A percentile compares a stretch with the other conserved stretches of the same genome.
Evolutionary conservation across 345 rosid species (phyloP).

Genomic region (Moricandia moricandioides): DNA sequence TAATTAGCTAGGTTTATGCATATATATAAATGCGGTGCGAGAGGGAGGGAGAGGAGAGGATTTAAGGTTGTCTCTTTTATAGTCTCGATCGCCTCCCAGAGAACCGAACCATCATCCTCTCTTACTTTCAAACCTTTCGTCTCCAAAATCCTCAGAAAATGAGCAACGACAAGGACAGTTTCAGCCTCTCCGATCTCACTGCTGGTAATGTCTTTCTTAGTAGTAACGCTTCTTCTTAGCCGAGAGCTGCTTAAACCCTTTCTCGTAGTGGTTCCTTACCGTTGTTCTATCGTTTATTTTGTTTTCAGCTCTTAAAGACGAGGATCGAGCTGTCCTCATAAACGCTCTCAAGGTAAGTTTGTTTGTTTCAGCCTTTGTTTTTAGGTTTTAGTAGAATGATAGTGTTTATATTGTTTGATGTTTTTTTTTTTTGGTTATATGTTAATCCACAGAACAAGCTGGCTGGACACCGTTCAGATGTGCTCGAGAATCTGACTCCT

Average conservation of each 20-base stretch:
- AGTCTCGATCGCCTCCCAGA: too few species aligned
- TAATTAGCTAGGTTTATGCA: too few species aligned
- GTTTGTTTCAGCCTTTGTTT: too few species aligned
- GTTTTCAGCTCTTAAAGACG: slow-evolving; percentile 51
- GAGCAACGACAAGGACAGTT: slow-evolving; percentile 60
- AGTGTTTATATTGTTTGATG: neutral
- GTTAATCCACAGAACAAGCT: slow-evolving; percentile 52
- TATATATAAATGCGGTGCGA: too few species aligned
- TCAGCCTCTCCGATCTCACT: slow-evolving; percentile 65
- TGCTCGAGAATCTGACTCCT: slow-evolving; percentile 64
- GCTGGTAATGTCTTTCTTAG: too few species aligned
- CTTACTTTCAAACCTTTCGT: neutral
- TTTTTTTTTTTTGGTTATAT: neutral
- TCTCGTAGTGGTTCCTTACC: neutral
- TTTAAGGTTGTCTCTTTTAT: too few species aligned
- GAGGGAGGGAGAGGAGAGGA: too few species aligned
- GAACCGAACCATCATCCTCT: too few species aligned
- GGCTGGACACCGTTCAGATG: slow-evolving; percentile 63
- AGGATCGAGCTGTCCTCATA: slow-evolving; percentile 60
- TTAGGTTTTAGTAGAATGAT: too few species aligned
- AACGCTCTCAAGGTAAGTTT: slow-evolving; percentile 63
- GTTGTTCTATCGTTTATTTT: neutral
- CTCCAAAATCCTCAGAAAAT: slow-evolving; percentile 28
- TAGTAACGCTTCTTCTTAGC: slow-evolving; percentile 32
- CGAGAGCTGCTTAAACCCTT: neutral